Evolutionary conservation across 2,329 filamentous ascomycete genomes (phyloP).

Genomic region (Penicillium sp.): DNA sequence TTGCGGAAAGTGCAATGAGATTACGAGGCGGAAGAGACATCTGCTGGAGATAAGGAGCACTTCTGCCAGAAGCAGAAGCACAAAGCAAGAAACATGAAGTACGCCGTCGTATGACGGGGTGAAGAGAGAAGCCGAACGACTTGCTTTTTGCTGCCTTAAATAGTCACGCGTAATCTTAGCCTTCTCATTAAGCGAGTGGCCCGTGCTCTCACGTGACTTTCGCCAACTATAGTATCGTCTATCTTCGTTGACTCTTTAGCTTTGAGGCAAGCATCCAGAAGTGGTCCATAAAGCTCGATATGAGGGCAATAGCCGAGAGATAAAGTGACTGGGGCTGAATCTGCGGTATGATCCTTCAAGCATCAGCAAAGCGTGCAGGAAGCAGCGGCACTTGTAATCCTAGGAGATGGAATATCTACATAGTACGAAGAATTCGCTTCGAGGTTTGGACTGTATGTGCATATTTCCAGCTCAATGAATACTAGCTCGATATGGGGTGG

Average conservation of each 20-base stretch:
- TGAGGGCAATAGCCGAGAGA: neutral
- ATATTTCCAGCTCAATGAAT: neutral
- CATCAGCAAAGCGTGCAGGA: neutral
- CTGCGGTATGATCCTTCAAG: neutral
- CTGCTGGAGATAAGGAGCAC: conserved; percentile 26
- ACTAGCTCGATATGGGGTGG: neutral
- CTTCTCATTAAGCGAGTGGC: conserved; percentile 40
- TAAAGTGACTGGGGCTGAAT: neutral
- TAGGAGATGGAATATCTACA: neutral
- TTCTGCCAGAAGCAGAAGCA: conserved; percentile 34
- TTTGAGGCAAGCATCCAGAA: neutral
- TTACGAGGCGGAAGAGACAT: conserved; percentile 33
- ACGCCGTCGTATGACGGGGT: conserved; percentile 20
- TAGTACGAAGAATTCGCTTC: neutral
- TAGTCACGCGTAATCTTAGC: conserved; percentile 18
- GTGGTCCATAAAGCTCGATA: neutral
- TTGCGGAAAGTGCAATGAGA: conserved; percentile 21
- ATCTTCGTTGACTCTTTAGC: neutral
- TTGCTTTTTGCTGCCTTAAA: conserved; percentile 24
- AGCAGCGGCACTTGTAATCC: neutral
- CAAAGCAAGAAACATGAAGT: conserved; percentile 26
- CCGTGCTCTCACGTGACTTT: conserved; percentile 37
- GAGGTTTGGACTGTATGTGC: neutral
- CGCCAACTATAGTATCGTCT: neutral
- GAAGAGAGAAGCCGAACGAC: conserved; percentile 23